These are phyloP conservation scores for Biancaea sappan DNA, from an alignment of 306 rosid species.

Conservation along the genomic window DNA sequence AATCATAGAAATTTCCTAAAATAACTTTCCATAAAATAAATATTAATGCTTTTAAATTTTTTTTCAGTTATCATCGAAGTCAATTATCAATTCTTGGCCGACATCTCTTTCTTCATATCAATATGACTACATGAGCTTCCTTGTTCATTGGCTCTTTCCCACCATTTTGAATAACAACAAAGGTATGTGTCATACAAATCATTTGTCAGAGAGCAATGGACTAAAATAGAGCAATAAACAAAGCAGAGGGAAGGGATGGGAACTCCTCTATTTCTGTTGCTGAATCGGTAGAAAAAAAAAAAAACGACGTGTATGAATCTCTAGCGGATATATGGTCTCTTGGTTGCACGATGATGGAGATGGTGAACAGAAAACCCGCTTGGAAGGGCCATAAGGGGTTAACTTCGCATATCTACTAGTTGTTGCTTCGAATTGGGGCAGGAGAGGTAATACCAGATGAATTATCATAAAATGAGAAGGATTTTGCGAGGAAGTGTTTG, in stretches of 20 bases:
- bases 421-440: constrained; percentile 65
- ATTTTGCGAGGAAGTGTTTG: constrained; percentile 70
- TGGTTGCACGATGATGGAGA: constrained; percentile 80
- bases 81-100: no score
- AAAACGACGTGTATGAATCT: constrained; percentile 51
- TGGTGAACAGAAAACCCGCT: constrained; percentile 71
- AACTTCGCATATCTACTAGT: constrained; percentile 36
- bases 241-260: constrained; percentile 56
- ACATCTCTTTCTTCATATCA: no score
- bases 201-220: no score
- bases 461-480: constrained; percentile 64
- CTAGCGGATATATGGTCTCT: constrained; percentile 80
- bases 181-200: no score
- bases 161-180: no score
- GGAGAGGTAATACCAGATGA: constrained; percentile 62
- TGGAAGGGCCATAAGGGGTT: constrained; percentile 49
- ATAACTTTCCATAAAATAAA: no score
- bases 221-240: constrained; percentile 35
- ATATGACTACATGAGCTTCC: no score
- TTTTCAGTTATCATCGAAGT: no score
- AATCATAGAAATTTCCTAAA: no score
- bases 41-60: no score
- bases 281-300: constrained; percentile 88
- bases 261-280: constrained; percentile 89
- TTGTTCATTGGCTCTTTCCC: no score